These are phyloP conservation scores for Coemansia sp. DNA, from an alignment of 192 early-diverging fungal species.

Conservation along the genomic window DNA sequence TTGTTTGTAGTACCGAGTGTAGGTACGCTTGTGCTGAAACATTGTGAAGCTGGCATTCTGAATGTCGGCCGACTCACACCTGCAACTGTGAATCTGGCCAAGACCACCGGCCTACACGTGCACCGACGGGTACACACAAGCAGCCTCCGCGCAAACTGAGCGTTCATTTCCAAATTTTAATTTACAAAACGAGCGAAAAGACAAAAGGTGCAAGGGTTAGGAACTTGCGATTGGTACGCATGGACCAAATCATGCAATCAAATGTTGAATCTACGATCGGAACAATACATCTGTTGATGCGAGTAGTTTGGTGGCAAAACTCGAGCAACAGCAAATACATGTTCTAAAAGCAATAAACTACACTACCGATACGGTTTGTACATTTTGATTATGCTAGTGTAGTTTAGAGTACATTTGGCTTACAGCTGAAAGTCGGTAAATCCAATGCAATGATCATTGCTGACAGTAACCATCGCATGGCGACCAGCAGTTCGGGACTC, in stretches of 20 bases:
- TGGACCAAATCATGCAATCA: no score
- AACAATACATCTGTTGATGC: no score
- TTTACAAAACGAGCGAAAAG: no score
- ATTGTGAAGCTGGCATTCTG: not conserved
- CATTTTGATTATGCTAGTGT: no score
- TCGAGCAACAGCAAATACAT: no score
- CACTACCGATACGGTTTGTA: no score
- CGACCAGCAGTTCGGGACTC: not conserved
- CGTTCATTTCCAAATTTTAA: not conserved
- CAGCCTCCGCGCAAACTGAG: not conserved
- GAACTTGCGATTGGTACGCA: no score
- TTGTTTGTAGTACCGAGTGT: not conserved
- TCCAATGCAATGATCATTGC: conserved; percentile 32
- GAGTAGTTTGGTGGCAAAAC: no score
- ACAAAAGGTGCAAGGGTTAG: no score
- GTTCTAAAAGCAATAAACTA: no score
- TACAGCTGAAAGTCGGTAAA: conserved; percentile 14
- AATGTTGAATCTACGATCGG: no score
- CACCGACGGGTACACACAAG: not conserved
- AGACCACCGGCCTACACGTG: not conserved
- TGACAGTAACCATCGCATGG: conserved; percentile 20
- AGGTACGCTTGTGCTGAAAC: not conserved
- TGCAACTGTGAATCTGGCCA: not conserved
- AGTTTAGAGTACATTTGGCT: not conserved
- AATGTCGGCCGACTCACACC: not conserved